Evolutionary conservation across 2,329 filamentous ascomycete genomes (phyloP), one percentile per base, ranked within the genome.

Genomic region (Pseudogymnoascus sp.): DNA sequence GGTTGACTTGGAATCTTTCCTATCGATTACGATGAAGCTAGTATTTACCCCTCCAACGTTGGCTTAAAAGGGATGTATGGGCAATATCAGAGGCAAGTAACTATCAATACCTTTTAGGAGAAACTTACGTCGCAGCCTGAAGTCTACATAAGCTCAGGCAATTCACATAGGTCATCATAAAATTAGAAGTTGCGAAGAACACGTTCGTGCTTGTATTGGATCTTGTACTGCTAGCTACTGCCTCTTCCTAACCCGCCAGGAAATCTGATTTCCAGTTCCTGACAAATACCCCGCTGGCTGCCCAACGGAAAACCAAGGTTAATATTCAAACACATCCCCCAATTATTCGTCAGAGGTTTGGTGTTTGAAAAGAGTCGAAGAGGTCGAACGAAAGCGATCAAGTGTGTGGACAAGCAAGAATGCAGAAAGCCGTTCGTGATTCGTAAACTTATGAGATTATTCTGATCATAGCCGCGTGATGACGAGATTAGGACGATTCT

Each of bases 401-500:
- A 39, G 60, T 61, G 34, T 39, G 34, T 39, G 37, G 37, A 61
- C 60, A 43, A 61, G 61, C 37, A 62, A 62, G 28, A 45, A 62
- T 34, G 61, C 41, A 62, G 41, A 51, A 51, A 62, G 61, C 43
- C 41, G 61, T 62, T 62, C 61, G 61, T 62, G 43, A 62, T 68
- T 72, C 69, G 71, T 74, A 70, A 73, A 73, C 72, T 73, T 69
- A 71, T 65, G 68, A 71, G 69, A 72, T 70, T 66, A 68, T 68
- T 64, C 64, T 65, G 72, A 72, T 74, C 72, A 71, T 73, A 72
- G 71, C 69, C 69, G 71, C 72, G 72, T 73, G 71, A 72, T 70
- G 69, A 72, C 72, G 73, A 75, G 73, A 75, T 74, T 73, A 74
- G 71, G 73, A 68, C 73, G 73, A 70, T 74, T 74, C 73, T 75